Evolutionary conservation across 1,284 basidiomycete species (phyloP).

Genomic region (Tylopilus sp.): DNA sequence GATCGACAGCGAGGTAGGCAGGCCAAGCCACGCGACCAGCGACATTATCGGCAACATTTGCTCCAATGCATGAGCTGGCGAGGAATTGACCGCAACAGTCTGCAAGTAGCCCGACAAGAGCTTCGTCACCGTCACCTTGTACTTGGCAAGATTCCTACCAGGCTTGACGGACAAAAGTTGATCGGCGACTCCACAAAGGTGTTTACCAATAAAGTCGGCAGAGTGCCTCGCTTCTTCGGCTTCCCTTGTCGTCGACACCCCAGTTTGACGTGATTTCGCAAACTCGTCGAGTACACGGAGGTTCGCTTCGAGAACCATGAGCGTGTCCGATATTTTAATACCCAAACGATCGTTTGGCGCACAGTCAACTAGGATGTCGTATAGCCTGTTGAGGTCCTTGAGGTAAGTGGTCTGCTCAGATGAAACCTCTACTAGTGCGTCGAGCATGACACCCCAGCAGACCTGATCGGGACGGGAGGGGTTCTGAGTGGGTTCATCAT

Average conservation of each 20-base stretch:
- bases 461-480: slow-evolving; percentile 50
- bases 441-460: slow-evolving; percentile 56
- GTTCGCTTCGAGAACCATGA: slow-evolving; percentile 42
- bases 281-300: slow-evolving; percentile 38
- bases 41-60: slow-evolving; percentile 17
- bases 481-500: slow-evolving; percentile 41
- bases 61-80: slow-evolving; percentile 8
- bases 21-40: slow-evolving; percentile 17
- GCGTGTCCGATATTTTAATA: slow-evolving; percentile 33
- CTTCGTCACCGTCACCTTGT: slow-evolving; percentile 11
- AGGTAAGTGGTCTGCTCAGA: slow-evolving; percentile 40
- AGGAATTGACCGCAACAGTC: slow-evolving; percentile 4
- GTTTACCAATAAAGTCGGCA: slow-evolving; percentile 20
- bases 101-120: slow-evolving; percentile 23
- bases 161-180: slow-evolving; percentile 19
- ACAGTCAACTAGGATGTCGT: slow-evolving; percentile 38
- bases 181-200: slow-evolving; percentile 4
- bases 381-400: slow-evolving; percentile 57
- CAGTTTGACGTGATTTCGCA: slow-evolving; percentile 13
- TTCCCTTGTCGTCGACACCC: neutral
- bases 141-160: slow-evolving; percentile 20
- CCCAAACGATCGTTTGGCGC: slow-evolving; percentile 38
- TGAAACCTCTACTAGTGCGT: slow-evolving; percentile 45
- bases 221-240: slow-evolving; percentile 22
- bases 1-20: slow-evolving; percentile 11